Conservation (phyloP, 139 green algal species). For the Picochlorum sp. region DNA sequence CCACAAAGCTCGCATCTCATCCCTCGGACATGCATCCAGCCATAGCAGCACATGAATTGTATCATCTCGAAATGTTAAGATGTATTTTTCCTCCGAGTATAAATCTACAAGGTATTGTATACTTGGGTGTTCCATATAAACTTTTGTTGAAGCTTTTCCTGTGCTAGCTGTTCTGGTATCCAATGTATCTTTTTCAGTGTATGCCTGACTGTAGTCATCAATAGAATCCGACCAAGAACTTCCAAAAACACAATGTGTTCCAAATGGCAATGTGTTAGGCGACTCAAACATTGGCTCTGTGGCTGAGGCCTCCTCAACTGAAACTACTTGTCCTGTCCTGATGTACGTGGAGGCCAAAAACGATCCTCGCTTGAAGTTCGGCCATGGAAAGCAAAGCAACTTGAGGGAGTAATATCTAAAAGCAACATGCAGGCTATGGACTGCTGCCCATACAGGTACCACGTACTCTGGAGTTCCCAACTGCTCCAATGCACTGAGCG, state of each 20-base stretch:
- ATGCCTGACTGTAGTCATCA: neutral
- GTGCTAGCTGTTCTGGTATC: too few species aligned
- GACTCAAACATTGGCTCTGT: neutral
- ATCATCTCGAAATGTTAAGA: slow-evolving; percentile 38
- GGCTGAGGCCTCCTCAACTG: neutral
- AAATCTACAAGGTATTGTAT: slow-evolving; percentile 13
- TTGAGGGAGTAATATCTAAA: slow-evolving; percentile 44
- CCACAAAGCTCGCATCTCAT: slow-evolving; percentile 37
- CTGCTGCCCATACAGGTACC: slow-evolving; percentile 37
- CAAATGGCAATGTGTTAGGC: neutral
- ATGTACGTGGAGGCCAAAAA: neutral
- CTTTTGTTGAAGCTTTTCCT: too few species aligned
- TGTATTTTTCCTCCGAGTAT: slow-evolving; percentile 39
- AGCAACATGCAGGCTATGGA: slow-evolving; percentile 47
- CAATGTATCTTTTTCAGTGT: too few species aligned
- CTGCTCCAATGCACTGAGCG: slow-evolving; percentile 40
- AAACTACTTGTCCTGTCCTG: neutral
- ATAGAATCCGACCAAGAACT: neutral
- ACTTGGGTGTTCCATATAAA: too few species aligned
- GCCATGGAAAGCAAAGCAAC: slow-evolving; percentile 37
- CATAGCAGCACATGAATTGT: slow-evolving; percentile 40
- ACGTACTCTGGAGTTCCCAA: slow-evolving; percentile 21
- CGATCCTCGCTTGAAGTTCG: slow-evolving; percentile 54
- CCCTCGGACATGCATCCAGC: slow-evolving; percentile 7
- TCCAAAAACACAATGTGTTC: slow-evolving; percentile 3